phyloP scores from a whole-genome alignment of 2,329 filamentous ascomycete genomes.

The Fusarium proliferatum region DNA sequence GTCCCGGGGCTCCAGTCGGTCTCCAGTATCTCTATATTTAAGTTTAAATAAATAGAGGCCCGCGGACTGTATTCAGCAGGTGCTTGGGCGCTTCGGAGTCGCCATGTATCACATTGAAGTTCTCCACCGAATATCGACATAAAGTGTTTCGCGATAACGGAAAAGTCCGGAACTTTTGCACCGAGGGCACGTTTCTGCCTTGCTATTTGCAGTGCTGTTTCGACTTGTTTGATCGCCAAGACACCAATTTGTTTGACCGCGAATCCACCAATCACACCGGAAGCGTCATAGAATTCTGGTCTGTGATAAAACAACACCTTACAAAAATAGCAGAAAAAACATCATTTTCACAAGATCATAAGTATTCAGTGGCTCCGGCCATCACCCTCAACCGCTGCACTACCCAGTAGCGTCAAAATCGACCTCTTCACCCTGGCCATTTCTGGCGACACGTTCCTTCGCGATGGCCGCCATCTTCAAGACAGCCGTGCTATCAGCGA shows the following conservation, averaged over 20 bases:
- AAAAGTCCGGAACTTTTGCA: neutral
- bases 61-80: neutral
- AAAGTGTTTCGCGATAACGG: neutral
- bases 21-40: neutral
- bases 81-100: neutral
- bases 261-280: neutral
- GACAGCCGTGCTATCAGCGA: conserved; percentile 11
- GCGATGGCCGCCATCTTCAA: neutral
- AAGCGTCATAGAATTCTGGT: neutral
- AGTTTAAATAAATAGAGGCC: neutral
- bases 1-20: neutral
- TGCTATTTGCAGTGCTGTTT: neutral
- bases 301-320: neutral
- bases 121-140: neutral
- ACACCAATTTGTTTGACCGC: neutral
- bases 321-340: neutral
- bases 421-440: neutral
- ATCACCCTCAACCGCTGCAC: neutral
- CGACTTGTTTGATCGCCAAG: neutral
- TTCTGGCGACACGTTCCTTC: neutral
- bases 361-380: neutral
- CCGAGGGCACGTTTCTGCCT: neutral
- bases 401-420: neutral
- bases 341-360: neutral
- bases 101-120: neutral